Conservation (phyloP, 441 rosid genomes). For the Populus trichocarpa region DNA sequence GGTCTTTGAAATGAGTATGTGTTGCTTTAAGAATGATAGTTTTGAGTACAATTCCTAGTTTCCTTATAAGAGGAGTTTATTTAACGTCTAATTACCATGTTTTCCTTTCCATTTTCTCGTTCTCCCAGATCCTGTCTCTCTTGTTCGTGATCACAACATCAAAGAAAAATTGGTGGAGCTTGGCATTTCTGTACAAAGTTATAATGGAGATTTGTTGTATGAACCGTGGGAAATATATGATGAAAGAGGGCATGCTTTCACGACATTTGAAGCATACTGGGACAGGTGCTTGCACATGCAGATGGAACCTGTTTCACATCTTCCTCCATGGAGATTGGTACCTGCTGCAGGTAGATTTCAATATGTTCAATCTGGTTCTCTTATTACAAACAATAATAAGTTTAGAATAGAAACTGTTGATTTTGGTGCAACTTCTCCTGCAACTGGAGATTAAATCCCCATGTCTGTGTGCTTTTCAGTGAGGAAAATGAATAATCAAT, state of each 20-base stretch:
- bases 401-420: background rate
- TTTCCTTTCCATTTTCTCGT: background rate
- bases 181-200: slow-evolving; percentile 80
- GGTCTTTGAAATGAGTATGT: background rate
- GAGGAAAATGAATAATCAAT: background rate
- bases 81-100: background rate
- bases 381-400: background rate
- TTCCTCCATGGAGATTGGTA: slow-evolving; percentile 66
- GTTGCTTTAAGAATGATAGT: background rate
- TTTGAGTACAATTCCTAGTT: slow-evolving; percentile 3
- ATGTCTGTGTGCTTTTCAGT: background rate
- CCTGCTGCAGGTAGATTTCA: slow-evolving; percentile 50
- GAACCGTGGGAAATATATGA: slow-evolving; percentile 91
- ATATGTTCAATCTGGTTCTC: background rate
- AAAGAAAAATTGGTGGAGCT: slow-evolving; percentile 65
- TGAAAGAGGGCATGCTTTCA: slow-evolving; percentile 62
- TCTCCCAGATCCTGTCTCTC: slow-evolving; percentile 74
- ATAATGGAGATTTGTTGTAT: slow-evolving; percentile 73
- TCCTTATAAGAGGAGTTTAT: background rate
- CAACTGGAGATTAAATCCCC: background rate
- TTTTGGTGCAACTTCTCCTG: background rate
- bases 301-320: slow-evolving; percentile 53
- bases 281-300: slow-evolving; percentile 60
- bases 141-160: slow-evolving; percentile 71
- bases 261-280: slow-evolving; percentile 68